Base-by-base conservation (phyloP, 352 stramenopile genomes). In the Phytophthora rubi region DNA sequence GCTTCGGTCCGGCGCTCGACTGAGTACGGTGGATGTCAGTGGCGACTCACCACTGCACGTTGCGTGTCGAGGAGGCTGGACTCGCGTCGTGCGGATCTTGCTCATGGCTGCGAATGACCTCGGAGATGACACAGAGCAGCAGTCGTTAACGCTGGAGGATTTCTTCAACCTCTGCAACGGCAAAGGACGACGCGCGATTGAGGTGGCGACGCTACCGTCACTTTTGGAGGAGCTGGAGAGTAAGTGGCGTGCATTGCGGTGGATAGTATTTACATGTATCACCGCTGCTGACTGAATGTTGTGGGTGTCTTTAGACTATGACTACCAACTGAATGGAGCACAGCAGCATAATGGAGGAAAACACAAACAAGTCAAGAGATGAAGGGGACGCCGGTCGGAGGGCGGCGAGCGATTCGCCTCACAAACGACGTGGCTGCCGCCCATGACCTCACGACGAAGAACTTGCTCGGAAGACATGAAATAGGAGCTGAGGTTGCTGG, bases 41-140 rank as follows among this genome's bases (percentile, higher is more conserved):
- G 82, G 81, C 1, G 85, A 93, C 56, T 82, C 82, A 9, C 39
- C 82, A 6, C 59, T 93, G 48, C 85, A 93, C 57, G 48, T 82
- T 5, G 82, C 83, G 7, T 86, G 82, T 60, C 80, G 85, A 6
- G 26, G 68, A 6, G 77, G 79, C 7, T 82, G 72, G 68, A 71
- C 65, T 28, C 75, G 65, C 7, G 66, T 90, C 32, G 80, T 84
- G 9, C 79, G 82, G 4, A 48, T 74, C 4, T 67, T 93, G 13
- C 48, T 93, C n/a, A 53, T 75, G 9, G 75, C 77, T 12, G 64
- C 65, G 9, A 73, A 69, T 30, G 56, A 57, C 33, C 21, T 64
- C 32, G 55, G 57, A 49, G 59, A 74, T 2, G 66, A 63, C 56
- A 30, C 28, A 30, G 37, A 44, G n/a, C 42, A 16, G 18, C 2